These are phyloP conservation scores for Cyberlindnera mycetangii DNA, from an alignment of 805 yeast species.

Conservation along the genomic window DNA sequence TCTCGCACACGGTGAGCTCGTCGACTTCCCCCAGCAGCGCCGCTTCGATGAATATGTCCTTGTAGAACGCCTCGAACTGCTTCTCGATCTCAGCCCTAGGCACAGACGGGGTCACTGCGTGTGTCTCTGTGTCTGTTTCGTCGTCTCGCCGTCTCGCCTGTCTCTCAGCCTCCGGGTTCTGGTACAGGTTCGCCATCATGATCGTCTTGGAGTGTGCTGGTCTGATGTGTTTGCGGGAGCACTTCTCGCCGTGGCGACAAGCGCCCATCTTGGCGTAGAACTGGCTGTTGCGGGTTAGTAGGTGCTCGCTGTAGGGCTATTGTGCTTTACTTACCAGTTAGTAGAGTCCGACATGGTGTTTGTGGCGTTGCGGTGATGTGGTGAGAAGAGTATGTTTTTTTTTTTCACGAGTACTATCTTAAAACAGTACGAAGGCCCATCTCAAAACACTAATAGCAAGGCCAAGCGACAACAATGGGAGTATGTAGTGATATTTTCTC, in stretches of 20 bases:
- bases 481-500: constrained; percentile 12
- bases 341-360: constrained; percentile 21
- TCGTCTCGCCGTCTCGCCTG: constrained; percentile 1
- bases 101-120: constrained; percentile 12
- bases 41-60: constrained; percentile 68
- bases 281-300: constrained; percentile 35
- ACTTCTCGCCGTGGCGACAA: constrained; percentile 88
- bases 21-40: constrained; percentile 49
- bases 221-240: constrained; percentile 68
- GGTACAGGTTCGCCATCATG: constrained; percentile 60
- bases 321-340: constrained; percentile 19
- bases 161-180: constrained; percentile 48
- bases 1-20: constrained; percentile 74
- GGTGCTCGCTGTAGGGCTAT: too few relatives aligned
- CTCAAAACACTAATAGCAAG: too few relatives aligned
- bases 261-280: constrained; percentile 87
- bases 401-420: too few relatives aligned
- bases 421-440: too few relatives aligned
- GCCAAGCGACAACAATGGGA: constrained; percentile 16
- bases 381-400: not conserved
- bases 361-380: not conserved
- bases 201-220: constrained; percentile 68
- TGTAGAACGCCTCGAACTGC: constrained; percentile 59
- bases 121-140: constrained; percentile 46
- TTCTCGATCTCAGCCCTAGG: constrained; percentile 38